Evolutionary conservation across 2,329 filamentous ascomycete genomes (phyloP), one percentile per base, ranked within the genome.

Genomic region (Bipolaris victoriae): DNA sequence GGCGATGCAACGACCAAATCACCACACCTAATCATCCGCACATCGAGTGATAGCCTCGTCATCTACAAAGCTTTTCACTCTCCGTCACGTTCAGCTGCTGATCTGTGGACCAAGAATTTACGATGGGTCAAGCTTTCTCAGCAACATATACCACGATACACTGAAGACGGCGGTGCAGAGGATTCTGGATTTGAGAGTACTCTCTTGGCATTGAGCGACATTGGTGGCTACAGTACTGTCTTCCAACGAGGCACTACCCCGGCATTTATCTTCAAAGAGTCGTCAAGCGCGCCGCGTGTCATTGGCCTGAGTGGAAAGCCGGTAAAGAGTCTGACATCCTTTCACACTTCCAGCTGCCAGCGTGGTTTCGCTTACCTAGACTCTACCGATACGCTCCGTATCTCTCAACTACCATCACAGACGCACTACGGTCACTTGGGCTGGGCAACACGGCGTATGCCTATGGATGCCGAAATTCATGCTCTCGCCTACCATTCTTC

Each of bases 21-120:
- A 2, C 92, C 94, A 6, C 91, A 96, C 73, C 81, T 99, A 18
- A 88, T 98, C 65, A 90, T 93, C 26, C 90, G 94, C 49, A 91
- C 91, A 47, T 83, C 85, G 9, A 88, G 86, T 57, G 90, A 97
- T 62, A 93, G 98, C 70, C 79, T 98, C 33, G 89, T 90, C 10
- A 84, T 98, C 44, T 99, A 98, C 73, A 88, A 95, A 72, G 92
- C 94, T 1, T 89, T 92, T 65, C 82, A 85, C 40, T 72, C 79
- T 79, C 59, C 77, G 71, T 37, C 71, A 69, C 26, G 74, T 74
- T 54, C 73, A 68, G 55, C 61, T n/a, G 66, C 70, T 7, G 64
- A 77, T 26, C 76, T 81, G 5, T 83, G 88, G 64, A 79, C 83
- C 1, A 78, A 80, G 22, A 84, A 83, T 7, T 79, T 97, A 10